Conservation (phyloP, 495 filamentous ascomycete species). For the Neurospora cerealis region DNA sequence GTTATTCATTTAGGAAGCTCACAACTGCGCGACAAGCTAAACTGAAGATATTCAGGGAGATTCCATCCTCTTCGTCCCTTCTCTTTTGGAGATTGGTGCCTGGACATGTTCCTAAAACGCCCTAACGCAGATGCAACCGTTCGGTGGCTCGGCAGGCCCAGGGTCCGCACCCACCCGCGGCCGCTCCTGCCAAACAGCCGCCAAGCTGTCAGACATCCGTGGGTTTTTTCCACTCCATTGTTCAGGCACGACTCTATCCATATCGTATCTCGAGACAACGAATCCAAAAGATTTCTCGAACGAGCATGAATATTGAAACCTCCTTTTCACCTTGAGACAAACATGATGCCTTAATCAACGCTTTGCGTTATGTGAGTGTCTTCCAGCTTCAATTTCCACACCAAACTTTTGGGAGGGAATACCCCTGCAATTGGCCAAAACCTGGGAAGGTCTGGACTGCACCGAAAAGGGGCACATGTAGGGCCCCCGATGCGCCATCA, state of each 20-base stretch:
- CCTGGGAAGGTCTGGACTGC: background rate
- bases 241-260: background rate
- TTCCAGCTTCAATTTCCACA: background rate
- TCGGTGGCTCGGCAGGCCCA: background rate
- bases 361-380: background rate
- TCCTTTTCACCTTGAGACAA: background rate
- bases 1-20: background rate
- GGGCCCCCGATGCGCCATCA: background rate
- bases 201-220: background rate
- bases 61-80: background rate
- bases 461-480: background rate
- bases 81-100: background rate
- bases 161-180: background rate
- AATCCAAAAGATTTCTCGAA: background rate
- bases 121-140: background rate
- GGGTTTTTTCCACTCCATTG: background rate
- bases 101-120: background rate
- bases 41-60: background rate
- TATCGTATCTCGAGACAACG: background rate
- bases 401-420: background rate
- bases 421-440: background rate
- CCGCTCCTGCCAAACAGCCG: background rate
- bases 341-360: background rate
- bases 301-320: background rate
- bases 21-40: background rate